A percentile compares a stretch with the other conserved stretches of the same genome.
Conservation (phyloP, 2,329 filamentous ascomycete genomes). For the Fusarium nygamai region DNA sequence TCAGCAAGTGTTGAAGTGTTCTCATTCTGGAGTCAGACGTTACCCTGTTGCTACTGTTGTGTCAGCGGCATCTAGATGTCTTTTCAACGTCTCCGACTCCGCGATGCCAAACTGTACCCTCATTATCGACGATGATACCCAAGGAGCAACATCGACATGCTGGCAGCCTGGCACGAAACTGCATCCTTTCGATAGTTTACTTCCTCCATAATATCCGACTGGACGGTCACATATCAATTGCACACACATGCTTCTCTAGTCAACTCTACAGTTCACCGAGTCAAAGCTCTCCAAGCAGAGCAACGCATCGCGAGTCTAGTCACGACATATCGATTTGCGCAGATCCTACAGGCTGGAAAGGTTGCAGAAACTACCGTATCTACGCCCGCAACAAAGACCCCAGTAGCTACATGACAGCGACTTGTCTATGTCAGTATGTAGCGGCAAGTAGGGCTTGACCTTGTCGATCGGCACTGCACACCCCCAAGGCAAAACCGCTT, state of each 20-base stretch:
- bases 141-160: background rate
- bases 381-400: conserved; percentile 9
- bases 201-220: conserved; percentile 1
- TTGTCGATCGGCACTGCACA: conserved; percentile 15
- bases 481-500: background rate
- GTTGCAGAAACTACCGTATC: conserved; percentile 5
- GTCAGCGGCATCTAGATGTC: background rate
- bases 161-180: background rate
- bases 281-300: conserved; percentile 5
- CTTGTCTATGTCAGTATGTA: conserved; percentile 5
- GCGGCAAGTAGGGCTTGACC: background rate
- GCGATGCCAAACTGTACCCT: background rate
- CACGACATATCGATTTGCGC: conserved; percentile 8
- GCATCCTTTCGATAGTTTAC: background rate
- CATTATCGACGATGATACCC: background rate
- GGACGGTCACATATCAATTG: background rate
- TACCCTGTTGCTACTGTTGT: background rate
- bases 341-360: conserved; percentile 1
- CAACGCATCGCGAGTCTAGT: background rate
- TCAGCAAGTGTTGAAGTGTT: background rate
- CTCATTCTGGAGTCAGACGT: background rate
- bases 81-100: background rate
- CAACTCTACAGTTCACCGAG: background rate
- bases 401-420: background rate
- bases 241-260: background rate